phyloP scores from a whole-genome alignment of 352 stramenopile genomes.

The Globisporangium camurandrum region DNA sequence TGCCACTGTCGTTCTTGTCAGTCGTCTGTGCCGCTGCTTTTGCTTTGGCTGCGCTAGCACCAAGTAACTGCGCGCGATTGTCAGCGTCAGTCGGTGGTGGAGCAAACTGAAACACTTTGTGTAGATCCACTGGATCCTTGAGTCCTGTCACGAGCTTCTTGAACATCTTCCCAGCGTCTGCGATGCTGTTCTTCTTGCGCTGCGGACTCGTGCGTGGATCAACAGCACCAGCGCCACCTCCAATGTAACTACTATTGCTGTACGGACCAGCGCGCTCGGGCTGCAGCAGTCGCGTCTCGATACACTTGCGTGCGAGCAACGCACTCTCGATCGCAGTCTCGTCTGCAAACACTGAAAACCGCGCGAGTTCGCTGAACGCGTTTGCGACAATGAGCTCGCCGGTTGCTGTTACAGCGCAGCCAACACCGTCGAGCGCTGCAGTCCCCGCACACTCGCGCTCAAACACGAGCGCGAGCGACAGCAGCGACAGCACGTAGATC shows the following conservation, averaged over 20 bases:
- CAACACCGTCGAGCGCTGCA: slow-evolving; percentile 22
- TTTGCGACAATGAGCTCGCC: slow-evolving; percentile 57
- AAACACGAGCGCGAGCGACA: slow-evolving; percentile 49
- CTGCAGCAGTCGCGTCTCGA: slow-evolving; percentile 39
- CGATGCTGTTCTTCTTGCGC: slow-evolving; percentile 31
- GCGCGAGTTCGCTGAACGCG: slow-evolving; percentile 55
- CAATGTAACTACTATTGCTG: no score
- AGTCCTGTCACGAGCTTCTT: slow-evolving; percentile 67
- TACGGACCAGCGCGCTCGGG: slow-evolving; percentile 29
- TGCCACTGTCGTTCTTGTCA: slow-evolving; percentile 2
- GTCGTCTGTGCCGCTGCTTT: slow-evolving; percentile 1
- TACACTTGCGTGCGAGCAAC: slow-evolving; percentile 41
- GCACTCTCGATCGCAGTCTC: slow-evolving; percentile 42
- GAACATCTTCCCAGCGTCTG: slow-evolving; percentile 50
- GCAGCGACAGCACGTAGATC: slow-evolving; percentile 55
- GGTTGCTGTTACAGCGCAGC: slow-evolving; percentile 35
- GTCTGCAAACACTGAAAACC: slow-evolving; percentile 54
- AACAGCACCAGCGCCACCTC: no score
- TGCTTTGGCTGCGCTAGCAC: slow-evolving; percentile 21
- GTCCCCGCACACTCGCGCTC: slow-evolving; percentile 21
- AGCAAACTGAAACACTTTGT: slow-evolving; percentile 72
- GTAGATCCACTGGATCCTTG: slow-evolving; percentile 46
- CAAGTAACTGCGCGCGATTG: slow-evolving; percentile 49
- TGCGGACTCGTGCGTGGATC: not conserved
- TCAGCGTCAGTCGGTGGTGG: slow-evolving; percentile 22